phyloP scores from a whole-genome alignment of 1,284 basidiomycete genomes.

The Heliocybe sulcata region DNA sequence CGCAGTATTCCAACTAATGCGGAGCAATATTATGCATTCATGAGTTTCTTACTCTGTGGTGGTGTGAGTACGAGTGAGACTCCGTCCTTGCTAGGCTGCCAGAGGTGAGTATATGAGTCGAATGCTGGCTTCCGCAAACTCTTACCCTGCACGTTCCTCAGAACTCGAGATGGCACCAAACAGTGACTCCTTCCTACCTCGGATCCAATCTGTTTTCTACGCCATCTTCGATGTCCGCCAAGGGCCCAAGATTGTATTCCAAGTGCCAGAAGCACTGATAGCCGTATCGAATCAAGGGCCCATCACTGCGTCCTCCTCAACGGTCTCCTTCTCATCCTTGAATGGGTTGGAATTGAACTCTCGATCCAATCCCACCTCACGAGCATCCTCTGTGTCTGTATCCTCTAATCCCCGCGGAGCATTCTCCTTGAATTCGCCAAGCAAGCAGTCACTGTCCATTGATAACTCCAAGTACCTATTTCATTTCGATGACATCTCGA shows the following conservation, averaged over 20 bases:
- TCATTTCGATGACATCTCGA: slow-evolving; percentile 87
- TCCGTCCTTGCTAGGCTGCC: no score
- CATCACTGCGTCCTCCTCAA: slow-evolving; percentile 19
- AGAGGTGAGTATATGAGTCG: no score
- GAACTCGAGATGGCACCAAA: slow-evolving; percentile 36
- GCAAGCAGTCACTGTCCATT: slow-evolving; percentile 40
- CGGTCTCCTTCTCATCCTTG: slow-evolving; percentile 6
- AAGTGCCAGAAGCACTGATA: slow-evolving; percentile 86
- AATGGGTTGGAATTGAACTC: slow-evolving; percentile 14
- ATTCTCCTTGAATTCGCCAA: slow-evolving; percentile 30
- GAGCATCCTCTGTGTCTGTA: slow-evolving; percentile 33
- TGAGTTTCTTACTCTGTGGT: no score
- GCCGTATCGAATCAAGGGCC: slow-evolving; percentile 18
- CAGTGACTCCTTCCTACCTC: slow-evolving; percentile 65
- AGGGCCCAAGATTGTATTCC: slow-evolving; percentile 83
- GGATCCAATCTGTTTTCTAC: slow-evolving; percentile 84
- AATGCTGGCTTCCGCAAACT: background rate
- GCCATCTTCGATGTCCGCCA: slow-evolving; percentile 78
- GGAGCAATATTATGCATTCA: no score
- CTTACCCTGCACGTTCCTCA: background rate
- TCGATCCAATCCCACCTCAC: slow-evolving; percentile 32
- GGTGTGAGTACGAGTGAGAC: no score
- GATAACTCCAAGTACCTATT: slow-evolving; percentile 50
- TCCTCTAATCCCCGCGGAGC: background rate
- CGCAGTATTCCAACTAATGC: no score